phyloP scores from a whole-genome alignment of 768 basidiomycete species.

The Boletus vinaceobasis region DNA sequence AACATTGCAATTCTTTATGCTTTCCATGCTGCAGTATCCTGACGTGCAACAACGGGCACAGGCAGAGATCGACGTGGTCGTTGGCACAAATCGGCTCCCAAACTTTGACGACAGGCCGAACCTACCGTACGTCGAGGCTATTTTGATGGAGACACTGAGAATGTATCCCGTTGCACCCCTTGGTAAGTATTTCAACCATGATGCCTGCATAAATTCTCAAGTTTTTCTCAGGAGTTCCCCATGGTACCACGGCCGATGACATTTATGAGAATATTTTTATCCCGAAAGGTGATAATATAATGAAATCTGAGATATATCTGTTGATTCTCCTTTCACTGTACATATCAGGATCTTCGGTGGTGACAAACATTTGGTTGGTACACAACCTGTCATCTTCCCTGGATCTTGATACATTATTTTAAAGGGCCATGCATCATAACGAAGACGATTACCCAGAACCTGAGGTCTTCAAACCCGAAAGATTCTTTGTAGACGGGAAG shows the following conservation, averaged over 20 bases:
- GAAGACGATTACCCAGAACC: constrained; percentile 16
- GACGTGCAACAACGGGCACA: constrained; percentile 31
- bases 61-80: constrained; percentile 27
- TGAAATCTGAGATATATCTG: not conserved
- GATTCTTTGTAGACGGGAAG: constrained; percentile 23
- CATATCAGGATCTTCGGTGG: constrained; percentile 13
- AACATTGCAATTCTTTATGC: constrained; percentile 23
- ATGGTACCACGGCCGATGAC: constrained; percentile 18
- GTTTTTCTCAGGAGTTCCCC: constrained; percentile 11
- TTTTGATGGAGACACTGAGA: constrained; percentile 22
- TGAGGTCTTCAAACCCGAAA: constrained; percentile 30
- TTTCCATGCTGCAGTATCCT: constrained; percentile 32
- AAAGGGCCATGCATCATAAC: constrained; percentile 17
- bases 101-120: constrained; percentile 17
- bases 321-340: not conserved
- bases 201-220: not conserved
- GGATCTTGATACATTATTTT: not conserved
- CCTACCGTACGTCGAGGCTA: constrained; percentile 31
- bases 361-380: constrained; percentile 21
- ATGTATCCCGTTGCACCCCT: constrained; percentile 19
- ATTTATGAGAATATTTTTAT: constrained; percentile 18
- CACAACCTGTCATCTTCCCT: not conserved
- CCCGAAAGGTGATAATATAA: constrained; percentile 16
- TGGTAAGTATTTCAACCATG: constrained; percentile 8
- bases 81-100: constrained; percentile 30